A percentile compares a stretch with the other conserved stretches of the same genome.
Evolutionary conservation across 2,329 filamentous ascomycete species (phyloP).

Genomic region (Periconia macrospinosa): DNA sequence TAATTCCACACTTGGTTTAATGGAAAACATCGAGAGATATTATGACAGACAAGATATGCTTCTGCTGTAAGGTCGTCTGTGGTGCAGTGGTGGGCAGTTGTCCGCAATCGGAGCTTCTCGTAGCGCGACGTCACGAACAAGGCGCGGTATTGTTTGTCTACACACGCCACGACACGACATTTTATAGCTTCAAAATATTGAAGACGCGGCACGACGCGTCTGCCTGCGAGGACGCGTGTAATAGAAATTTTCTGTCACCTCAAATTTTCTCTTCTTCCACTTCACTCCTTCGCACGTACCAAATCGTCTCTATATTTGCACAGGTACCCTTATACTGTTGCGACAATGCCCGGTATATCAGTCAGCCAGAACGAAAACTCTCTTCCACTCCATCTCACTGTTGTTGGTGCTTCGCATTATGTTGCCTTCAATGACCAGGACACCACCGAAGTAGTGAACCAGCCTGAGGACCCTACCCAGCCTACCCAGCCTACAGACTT

Average conservation of each 20-base stretch:
- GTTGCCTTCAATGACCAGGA: background rate
- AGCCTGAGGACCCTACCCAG: background rate
- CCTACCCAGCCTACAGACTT: too few relatives aligned
- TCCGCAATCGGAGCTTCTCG: background rate
- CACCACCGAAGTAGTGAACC: background rate
- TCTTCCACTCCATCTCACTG: too few relatives aligned
- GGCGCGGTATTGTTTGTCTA: background rate
- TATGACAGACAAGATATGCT: too few relatives aligned
- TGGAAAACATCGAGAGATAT: too few relatives aligned
- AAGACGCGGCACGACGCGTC: background rate
- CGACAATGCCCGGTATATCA: too few relatives aligned
- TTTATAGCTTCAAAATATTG: background rate
- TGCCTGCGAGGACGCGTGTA: background rate
- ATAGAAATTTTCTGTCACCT: background rate
- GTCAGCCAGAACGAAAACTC: too few relatives aligned
- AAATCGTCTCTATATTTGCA: too few relatives aligned
- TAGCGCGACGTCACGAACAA: background rate
- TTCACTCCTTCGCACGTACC: too few relatives aligned
- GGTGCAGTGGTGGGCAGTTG: background rate
- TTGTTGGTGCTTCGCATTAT: too few relatives aligned
- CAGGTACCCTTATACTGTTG: too few relatives aligned
- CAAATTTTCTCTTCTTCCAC: background rate
- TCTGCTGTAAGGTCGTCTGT: background rate
- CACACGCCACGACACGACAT: background rate
- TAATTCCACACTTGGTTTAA: too few relatives aligned